Evolutionary conservation across 2,329 filamentous ascomycete species (phyloP).

Genomic region (Cordyceps tenuipes): DNA sequence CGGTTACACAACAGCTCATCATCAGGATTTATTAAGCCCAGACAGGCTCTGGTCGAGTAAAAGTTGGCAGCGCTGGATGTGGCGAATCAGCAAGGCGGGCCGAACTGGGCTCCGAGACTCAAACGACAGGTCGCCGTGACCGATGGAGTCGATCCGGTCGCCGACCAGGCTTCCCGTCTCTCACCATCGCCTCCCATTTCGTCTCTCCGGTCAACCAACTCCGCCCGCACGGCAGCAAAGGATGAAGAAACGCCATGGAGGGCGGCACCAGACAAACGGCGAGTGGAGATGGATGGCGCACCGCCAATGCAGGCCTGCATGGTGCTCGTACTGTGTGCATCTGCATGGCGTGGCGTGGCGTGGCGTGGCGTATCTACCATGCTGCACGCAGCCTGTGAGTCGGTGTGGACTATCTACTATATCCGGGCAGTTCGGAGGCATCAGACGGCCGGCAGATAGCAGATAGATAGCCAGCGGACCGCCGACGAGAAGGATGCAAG

Average conservation of each 20-base stretch:
- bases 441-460: not conserved
- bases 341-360: too few relatives aligned
- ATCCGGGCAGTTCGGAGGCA: not conserved
- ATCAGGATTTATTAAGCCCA: not conserved
- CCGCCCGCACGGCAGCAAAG: not conserved
- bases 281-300: not conserved
- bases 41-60: not conserved
- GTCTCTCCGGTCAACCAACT: not conserved
- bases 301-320: conserved; percentile 6
- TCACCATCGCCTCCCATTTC: too few relatives aligned
- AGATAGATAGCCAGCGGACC: not conserved
- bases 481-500: not conserved
- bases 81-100: not conserved
- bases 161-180: not conserved
- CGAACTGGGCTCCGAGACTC: not conserved
- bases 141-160: not conserved
- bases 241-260: not conserved
- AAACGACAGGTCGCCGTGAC: not conserved
- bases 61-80: not conserved
- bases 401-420: conserved; percentile 5
- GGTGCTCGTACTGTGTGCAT: conserved; percentile 4
- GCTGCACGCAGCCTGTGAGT: not conserved
- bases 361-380: not conserved
- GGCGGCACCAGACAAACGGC: not conserved
- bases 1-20: not conserved